Evolutionary conservation across 2,329 filamentous ascomycete species (phyloP).

Genomic region (Elsinoe arachidis): DNA sequence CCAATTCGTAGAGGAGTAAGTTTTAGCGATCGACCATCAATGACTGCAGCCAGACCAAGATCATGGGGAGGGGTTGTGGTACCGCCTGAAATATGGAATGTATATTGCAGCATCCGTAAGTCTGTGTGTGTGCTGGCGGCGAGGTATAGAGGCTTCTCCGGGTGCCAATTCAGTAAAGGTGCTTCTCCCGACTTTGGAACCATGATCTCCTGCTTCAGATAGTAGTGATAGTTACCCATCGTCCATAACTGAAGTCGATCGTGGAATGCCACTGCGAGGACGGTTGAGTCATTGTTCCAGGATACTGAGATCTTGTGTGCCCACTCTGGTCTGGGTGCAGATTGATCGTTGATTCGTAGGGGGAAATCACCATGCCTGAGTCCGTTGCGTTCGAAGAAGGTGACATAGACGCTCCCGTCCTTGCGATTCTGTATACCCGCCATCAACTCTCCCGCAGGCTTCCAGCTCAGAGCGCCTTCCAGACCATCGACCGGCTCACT

Average conservation of each 20-base stretch:
- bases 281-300: slow-evolving; percentile 90
- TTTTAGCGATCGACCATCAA: slow-evolving; percentile 74
- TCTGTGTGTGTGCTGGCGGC: background rate
- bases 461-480: slow-evolving; percentile 83
- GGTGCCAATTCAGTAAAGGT: slow-evolving; percentile 56
- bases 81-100: slow-evolving; percentile 59
- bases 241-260: slow-evolving; percentile 88
- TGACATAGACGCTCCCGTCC: slow-evolving; percentile 60
- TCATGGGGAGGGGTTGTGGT: slow-evolving; percentile 64
- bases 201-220: slow-evolving; percentile 80
- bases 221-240: slow-evolving; percentile 96
- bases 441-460: slow-evolving; percentile 81
- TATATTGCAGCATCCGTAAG: slow-evolving; percentile 48
- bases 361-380: slow-evolving; percentile 89
- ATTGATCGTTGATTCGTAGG: slow-evolving; percentile 55
- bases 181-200: slow-evolving; percentile 17
- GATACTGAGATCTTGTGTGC: slow-evolving; percentile 56
- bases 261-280: slow-evolving; percentile 69
- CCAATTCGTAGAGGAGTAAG: slow-evolving; percentile 76
- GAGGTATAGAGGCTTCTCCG: slow-evolving; percentile 60
- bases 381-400: slow-evolving; percentile 97
- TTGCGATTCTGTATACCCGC: slow-evolving; percentile 70
- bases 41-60: slow-evolving; percentile 68
- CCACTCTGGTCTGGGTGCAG: slow-evolving; percentile 33
- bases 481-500: slow-evolving; percentile 90